A percentile compares a stretch with the other conserved stretches of the same genome.
These are phyloP conservation scores for Scutellaria galericulata DNA, from an alignment of 257 asterid species.

Conservation along the genomic window DNA sequence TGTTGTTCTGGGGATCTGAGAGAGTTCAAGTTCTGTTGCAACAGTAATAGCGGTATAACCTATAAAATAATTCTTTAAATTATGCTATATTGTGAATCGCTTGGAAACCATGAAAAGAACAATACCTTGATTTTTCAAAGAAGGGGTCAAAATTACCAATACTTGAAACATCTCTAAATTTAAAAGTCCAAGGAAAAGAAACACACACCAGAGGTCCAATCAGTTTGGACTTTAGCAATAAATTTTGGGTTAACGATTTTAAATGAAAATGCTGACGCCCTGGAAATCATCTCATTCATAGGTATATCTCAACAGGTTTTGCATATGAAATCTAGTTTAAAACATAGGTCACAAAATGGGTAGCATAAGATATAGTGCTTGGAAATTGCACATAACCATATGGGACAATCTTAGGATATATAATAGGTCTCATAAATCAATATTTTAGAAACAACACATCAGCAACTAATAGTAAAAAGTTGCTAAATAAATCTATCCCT, in stretches of 20 bases:
- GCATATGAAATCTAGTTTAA: slow-evolving; percentile 4
- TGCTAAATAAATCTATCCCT: background rate
- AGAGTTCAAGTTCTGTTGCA: background rate
- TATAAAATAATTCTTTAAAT: background rate
- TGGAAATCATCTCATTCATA: background rate
- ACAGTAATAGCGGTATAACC: background rate
- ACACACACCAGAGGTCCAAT: no score
- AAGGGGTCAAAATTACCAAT: background rate
- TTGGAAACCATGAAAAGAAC: background rate
- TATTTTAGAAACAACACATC: background rate
- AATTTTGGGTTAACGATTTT: background rate
- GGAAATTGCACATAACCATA: slow-evolving; percentile 18
- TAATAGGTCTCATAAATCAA: slow-evolving; percentile 3
- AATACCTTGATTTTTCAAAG: no score
- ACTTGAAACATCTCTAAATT: background rate
- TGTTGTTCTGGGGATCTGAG: slow-evolving; percentile 6
- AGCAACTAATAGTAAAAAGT: slow-evolving; percentile 4
- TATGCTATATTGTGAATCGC: background rate
- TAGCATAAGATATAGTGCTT: slow-evolving; percentile 17
- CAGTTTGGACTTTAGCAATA: no score
- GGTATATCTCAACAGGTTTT: background rate
- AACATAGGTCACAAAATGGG: slow-evolving; percentile 1
- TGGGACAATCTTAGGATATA: background rate
- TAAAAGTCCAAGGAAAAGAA: background rate
- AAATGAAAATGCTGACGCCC: background rate